A percentile compares a stretch with the other conserved stretches of the same genome.
Conservation (phyloP, 768 basidiomycete species). For the Termitomyces titanicus region DNA sequence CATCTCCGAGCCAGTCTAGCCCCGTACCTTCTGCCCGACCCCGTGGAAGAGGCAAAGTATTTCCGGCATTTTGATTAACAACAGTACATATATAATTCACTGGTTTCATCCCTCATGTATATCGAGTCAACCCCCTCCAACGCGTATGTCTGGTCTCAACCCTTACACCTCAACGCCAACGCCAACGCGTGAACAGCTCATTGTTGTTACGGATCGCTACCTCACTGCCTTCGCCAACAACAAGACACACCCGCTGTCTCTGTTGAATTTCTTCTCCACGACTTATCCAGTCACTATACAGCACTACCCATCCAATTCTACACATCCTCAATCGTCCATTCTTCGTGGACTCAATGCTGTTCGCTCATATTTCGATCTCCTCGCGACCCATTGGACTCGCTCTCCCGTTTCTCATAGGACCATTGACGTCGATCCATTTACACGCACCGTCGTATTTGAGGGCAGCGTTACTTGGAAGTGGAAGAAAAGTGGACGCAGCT, state of each 20-base stretch:
- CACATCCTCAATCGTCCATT: conserved; percentile 29
- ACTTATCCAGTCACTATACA: conserved; percentile 35
- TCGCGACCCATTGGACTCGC: conserved; percentile 42
- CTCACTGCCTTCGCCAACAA: conserved; percentile 34
- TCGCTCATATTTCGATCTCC: conserved; percentile 47
- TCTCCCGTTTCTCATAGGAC: conserved; percentile 23
- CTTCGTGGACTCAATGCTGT: conserved; percentile 41
- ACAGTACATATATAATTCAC: conserved; percentile 24
- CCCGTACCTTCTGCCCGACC: conserved; percentile 34
- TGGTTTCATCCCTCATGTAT: conserved; percentile 4
- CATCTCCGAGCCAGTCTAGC: conserved; percentile 13
- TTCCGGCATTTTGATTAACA: conserved; percentile 4
- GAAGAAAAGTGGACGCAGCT: conserved; percentile 38
- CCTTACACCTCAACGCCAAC: conserved; percentile 13
- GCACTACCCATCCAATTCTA: conserved; percentile 33
- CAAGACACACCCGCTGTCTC: conserved; percentile 24
- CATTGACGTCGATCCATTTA: conserved; percentile 20
- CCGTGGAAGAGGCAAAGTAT: conserved; percentile 12
- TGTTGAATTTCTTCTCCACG: conserved; percentile 38
- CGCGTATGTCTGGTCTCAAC: background rate
- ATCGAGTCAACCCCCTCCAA: background rate
- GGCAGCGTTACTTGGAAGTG: conserved; percentile 45
- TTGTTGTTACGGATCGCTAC: conserved; percentile 30
- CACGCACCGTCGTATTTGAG: conserved; percentile 27
- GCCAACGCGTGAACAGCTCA: conserved; percentile 26